Conservation (phyloP, 1,284 basidiomycete genomes). For the Marasmius tenuissimus region DNA sequence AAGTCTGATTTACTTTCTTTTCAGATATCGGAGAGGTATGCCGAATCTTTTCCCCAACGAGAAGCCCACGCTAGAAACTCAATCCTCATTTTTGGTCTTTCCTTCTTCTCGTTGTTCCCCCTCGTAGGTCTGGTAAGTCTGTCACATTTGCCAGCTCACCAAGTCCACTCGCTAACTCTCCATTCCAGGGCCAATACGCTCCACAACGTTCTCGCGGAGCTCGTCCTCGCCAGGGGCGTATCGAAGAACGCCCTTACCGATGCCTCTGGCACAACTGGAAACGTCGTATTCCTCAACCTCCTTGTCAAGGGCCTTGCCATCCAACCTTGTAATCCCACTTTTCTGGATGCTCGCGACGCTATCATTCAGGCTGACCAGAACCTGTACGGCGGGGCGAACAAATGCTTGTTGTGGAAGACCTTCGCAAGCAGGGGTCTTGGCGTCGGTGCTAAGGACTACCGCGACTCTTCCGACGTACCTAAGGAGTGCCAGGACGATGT, state of each 20-base stretch:
- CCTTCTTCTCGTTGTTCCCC: too few species aligned
- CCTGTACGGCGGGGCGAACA: conserved; percentile 32
- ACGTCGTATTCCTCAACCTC: conserved; percentile 33
- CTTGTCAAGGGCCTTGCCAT: conserved; percentile 29
- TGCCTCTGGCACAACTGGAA: conserved; percentile 26
- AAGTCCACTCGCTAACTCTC: background rate
- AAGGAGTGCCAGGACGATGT: conserved; percentile 10
- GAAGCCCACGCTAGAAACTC: background rate
- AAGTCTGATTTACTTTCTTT: background rate
- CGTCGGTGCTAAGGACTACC: conserved; percentile 22
- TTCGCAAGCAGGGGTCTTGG: conserved; percentile 38
- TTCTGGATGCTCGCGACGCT: conserved; percentile 24
- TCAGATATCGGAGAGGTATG: background rate
- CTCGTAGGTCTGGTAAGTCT: background rate
- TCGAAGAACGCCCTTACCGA: conserved; percentile 25
- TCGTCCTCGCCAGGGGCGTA: conserved; percentile 32
- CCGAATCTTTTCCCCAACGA: background rate
- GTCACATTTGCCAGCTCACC: background rate
- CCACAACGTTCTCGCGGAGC: conserved; percentile 36
- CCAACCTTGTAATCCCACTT: conserved; percentile 34
- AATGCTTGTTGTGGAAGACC: conserved; percentile 31
- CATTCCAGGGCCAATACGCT: conserved; percentile 32
- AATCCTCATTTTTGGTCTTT: background rate
- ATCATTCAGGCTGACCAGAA: conserved; percentile 36
- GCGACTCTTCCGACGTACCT: background rate